Percentiles rank a stretch among this genome's conserved stretches.
Evolutionary conservation across 352 stramenopile genomes (phyloP).

Genomic region (Phytophthora idaei): DNA sequence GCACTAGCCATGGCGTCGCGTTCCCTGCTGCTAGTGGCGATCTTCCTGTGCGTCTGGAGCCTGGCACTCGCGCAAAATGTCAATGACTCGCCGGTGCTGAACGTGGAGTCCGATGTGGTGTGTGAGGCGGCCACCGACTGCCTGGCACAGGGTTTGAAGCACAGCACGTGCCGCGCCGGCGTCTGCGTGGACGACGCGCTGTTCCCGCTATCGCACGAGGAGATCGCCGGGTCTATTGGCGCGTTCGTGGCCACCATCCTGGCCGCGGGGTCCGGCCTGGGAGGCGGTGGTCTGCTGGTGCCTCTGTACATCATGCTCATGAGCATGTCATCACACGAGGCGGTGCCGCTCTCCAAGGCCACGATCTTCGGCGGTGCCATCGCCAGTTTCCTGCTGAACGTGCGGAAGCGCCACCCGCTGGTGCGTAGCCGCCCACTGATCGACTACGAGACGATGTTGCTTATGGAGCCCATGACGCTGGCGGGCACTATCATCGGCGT

Average conservation of each 20-base stretch:
- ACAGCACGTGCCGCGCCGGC: conserved; percentile 51
- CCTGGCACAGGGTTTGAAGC: conserved; percentile 39
- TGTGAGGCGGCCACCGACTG: conserved; percentile 64
- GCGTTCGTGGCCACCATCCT: conserved; percentile 70
- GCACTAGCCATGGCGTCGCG: conserved; percentile 9
- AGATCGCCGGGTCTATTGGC: conserved; percentile 67
- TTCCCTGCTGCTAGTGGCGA: conserved; percentile 15
- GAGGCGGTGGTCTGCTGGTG: conserved; percentile 78
- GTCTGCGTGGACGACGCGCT: conserved; percentile 59
- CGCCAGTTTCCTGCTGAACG: conserved; percentile 76
- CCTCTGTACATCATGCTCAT: conserved; percentile 83
- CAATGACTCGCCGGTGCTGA: conserved; percentile 40
- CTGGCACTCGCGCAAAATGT: conserved; percentile 26
- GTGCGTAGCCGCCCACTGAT: conserved; percentile 69
- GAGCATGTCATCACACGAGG: conserved; percentile 75
- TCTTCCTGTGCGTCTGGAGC: conserved; percentile 9
- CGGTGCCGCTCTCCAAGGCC: conserved; percentile 82
- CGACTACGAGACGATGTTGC: conserved; percentile 84
- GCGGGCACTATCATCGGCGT: conserved; percentile 87
- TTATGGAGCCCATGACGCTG: conserved; percentile 89
- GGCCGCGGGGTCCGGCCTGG: conserved; percentile 69
- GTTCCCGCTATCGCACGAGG: conserved; percentile 60
- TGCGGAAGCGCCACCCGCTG: conserved; percentile 67
- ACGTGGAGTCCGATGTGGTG: conserved; percentile 28
- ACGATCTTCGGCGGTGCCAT: conserved; percentile 86